These are phyloP conservation scores for Amauroascus verrucosus DNA, from an alignment of 2,329 filamentous ascomycete genomes.

Conservation along the genomic window DNA sequence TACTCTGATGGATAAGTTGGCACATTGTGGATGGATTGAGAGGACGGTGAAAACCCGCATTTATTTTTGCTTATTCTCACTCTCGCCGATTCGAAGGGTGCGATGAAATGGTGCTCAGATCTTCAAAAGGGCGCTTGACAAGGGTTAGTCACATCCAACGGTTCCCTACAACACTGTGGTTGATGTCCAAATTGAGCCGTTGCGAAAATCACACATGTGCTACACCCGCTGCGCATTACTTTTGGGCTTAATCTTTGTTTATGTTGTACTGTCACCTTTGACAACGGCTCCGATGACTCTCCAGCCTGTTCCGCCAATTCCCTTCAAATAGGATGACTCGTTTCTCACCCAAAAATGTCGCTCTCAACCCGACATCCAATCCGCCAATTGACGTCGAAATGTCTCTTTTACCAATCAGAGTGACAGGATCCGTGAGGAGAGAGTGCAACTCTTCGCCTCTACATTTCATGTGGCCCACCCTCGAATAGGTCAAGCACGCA, in stretches of 20 bases:
- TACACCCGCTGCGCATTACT: constrained; percentile 11
- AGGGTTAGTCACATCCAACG: neutral
- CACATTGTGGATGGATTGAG: neutral
- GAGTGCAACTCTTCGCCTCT: neutral
- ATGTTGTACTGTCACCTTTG: neutral
- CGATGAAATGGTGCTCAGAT: neutral
- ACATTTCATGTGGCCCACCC: neutral
- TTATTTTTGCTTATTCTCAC: constrained; percentile 9
- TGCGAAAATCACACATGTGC: constrained; percentile 9
- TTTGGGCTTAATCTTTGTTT: neutral
- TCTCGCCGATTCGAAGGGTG: neutral
- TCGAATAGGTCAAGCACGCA: neutral
- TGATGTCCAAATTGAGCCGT: neutral
- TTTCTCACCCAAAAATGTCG: neutral
- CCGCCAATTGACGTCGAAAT: constrained; percentile 1
- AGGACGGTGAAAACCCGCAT: neutral
- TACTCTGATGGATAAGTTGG: constrained; percentile 3
- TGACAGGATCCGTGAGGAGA: neutral
- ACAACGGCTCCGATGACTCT: neutral
- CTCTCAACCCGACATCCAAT: neutral
- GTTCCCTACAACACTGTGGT: neutral
- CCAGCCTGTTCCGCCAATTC: constrained; percentile 5
- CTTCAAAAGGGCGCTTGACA: neutral
- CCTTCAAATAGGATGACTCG: constrained; percentile 5
- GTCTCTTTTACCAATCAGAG: neutral